Evolutionary conservation across 73 alveolate genomes (phyloP).

Genomic region (Diophrys appendiculata): DNA sequence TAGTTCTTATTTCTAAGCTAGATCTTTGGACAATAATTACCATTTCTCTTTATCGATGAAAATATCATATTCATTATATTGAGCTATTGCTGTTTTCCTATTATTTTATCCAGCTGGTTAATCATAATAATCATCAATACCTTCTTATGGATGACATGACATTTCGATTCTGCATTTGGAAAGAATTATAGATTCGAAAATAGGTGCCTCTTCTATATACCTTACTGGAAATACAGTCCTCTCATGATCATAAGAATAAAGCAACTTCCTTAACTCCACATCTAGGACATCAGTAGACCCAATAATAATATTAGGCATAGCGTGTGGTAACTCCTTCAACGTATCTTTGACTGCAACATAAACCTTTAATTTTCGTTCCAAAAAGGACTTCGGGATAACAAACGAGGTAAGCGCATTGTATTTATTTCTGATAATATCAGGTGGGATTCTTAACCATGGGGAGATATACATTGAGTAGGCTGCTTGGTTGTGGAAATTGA

Average conservation of each 20-base stretch:
- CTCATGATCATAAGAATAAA: slow-evolving; percentile 50
- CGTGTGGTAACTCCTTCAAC: slow-evolving; percentile 75
- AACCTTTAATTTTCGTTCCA: slow-evolving; percentile 87
- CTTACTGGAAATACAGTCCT: slow-evolving; percentile 28
- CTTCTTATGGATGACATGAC: slow-evolving; percentile 62
- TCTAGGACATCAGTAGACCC: slow-evolving; percentile 89
- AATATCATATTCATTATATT: not conserved
- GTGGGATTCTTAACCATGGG: slow-evolving; percentile 92
- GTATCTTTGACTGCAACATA: slow-evolving; percentile 93
- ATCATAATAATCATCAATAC: slow-evolving; percentile 29
- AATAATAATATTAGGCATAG: slow-evolving; percentile 95
- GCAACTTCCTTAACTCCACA: slow-evolving; percentile 49
- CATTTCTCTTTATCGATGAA: slow-evolving; percentile 87
- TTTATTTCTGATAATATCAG: slow-evolving; percentile 84
- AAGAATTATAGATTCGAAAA: slow-evolving; percentile 30
- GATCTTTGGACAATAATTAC: slow-evolving; percentile 95
- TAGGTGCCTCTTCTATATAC: slow-evolving; percentile 32
- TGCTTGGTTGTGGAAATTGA: slow-evolving; percentile 78
- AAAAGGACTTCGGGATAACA: slow-evolving; percentile 91
- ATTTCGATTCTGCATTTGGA: slow-evolving; percentile 51
- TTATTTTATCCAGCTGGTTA: not conserved
- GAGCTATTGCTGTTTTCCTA: not conserved
- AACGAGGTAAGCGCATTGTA: slow-evolving; percentile 92
- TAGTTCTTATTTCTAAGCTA: slow-evolving; percentile 94
- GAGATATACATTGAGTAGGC: slow-evolving; percentile 76